Conservation (phyloP, 2,329 filamentous ascomycete genomes). For the Diaporthe ampelina region DNA sequence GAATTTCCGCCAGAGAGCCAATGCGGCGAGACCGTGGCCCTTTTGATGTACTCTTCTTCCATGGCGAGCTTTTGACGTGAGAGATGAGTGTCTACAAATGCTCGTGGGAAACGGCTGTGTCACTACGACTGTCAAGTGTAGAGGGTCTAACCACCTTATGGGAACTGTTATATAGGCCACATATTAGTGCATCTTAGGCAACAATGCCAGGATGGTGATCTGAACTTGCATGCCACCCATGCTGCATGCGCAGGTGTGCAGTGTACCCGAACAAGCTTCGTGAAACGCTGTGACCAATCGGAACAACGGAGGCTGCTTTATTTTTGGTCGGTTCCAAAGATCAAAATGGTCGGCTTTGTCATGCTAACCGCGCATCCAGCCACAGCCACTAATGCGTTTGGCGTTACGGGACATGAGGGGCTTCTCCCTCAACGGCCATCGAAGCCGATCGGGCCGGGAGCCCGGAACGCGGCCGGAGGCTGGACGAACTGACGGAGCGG, state of each 20-base stretch:
- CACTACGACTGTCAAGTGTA: not conserved
- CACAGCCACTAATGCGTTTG: no score
- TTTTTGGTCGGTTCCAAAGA: no score
- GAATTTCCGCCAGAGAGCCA: not conserved
- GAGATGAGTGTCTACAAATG: not conserved
- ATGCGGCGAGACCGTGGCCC: not conserved
- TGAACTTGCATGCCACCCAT: not conserved
- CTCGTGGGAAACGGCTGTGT: not conserved
- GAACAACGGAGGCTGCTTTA: no score
- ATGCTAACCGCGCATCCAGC: no score
- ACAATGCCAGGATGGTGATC: not conserved
- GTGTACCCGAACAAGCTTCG: not conserved
- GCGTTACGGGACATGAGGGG: no score
- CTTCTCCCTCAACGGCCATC: not conserved
- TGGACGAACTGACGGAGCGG: no score
- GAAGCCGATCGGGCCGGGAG: not conserved
- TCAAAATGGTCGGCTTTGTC: no score
- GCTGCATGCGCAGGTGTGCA: no score
- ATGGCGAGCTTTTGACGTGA: not conserved
- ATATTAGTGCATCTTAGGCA: conserved; percentile 2
- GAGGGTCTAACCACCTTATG: no score
- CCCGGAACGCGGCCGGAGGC: no score
- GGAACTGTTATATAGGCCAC: no score
- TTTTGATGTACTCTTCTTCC: conserved; percentile 11
- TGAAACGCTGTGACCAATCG: not conserved